Percentiles rank a stretch among this genome's conserved stretches.
Conservation (phyloP, 2,329 filamentous ascomycete genomes). For the Calonectria leucothoes region DNA sequence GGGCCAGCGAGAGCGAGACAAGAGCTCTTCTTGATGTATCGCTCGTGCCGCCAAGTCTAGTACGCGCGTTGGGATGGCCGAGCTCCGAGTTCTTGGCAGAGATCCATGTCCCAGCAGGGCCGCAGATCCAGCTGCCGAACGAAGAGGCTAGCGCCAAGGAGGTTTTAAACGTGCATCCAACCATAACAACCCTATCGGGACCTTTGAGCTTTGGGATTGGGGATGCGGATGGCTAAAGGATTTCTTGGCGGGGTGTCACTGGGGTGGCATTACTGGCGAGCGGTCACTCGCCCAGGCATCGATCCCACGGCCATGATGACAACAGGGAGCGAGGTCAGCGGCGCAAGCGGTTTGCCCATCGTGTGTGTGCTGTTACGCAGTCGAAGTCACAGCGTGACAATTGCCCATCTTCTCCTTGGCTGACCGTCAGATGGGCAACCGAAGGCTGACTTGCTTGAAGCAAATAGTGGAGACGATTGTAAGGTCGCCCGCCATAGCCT, state of each 20-base stretch:
- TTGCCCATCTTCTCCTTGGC: conserved; percentile 17
- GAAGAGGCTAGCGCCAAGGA: conserved; percentile 40
- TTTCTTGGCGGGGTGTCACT: conserved; percentile 24
- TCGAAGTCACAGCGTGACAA: conserved; percentile 7
- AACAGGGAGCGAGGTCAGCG: neutral
- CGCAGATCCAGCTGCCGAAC: conserved; percentile 44
- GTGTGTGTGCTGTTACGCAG: neutral
- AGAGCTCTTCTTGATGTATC: conserved; percentile 42
- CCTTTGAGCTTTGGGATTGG: conserved; percentile 32
- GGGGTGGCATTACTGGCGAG: conserved; percentile 12
- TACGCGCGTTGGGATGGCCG: conserved; percentile 44
- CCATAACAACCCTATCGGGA: conserved; percentile 42
- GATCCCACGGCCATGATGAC: neutral
- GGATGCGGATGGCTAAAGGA: conserved; percentile 12
- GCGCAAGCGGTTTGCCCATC: neutral
- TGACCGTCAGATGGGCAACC: conserved; percentile 17
- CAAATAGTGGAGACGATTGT: conserved; percentile 33
- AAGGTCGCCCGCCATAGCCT: conserved; percentile 35
- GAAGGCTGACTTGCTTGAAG: conserved; percentile 28
- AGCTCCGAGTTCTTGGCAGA: conserved; percentile 43
- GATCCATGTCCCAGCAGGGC: conserved; percentile 42
- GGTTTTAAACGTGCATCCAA: conserved; percentile 41
- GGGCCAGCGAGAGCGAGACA: conserved; percentile 37
- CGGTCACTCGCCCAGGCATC: conserved; percentile 3
- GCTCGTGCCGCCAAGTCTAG: conserved; percentile 42